A percentile compares a stretch with the other conserved stretches of the same genome.
Conservation (phyloP, 139 green algal species). For the Coelastrella sp. region DNA sequence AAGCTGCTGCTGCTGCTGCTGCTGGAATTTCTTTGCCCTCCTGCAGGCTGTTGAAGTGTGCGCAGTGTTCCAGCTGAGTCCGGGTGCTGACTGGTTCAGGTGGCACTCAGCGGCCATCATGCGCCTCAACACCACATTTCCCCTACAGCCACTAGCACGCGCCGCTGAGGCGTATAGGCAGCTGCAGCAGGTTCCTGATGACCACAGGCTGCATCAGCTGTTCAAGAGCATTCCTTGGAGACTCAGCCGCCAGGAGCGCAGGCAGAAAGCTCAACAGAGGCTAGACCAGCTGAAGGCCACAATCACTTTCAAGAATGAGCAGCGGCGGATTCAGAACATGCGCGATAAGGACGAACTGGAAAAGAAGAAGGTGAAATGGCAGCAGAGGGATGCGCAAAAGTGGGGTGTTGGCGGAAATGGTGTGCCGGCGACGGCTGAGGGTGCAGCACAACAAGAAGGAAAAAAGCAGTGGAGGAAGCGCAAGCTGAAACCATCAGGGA, state of each 20-base stretch:
- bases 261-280: neutral
- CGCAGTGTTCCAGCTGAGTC: neutral
- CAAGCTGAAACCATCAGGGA: conserved; percentile 26
- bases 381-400: neutral
- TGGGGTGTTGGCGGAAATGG: neutral
- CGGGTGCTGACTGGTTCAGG: neutral
- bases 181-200: neutral
- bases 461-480: conserved; percentile 1
- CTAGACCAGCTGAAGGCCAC: neutral
- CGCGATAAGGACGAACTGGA: neutral
- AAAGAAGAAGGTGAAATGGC: conserved; percentile 5
- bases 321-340: conserved; percentile 22
- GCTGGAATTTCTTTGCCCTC: neutral
- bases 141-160: neutral
- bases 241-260: conserved; percentile 3
- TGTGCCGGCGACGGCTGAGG: neutral
- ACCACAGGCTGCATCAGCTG: conserved; percentile 14
- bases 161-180: neutral
- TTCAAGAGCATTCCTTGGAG: conserved; percentile 16
- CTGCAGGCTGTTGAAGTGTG: conserved; percentile 38
- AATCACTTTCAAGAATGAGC: conserved; percentile 11
- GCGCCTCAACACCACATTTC: conserved; percentile 14
- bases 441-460: neutral
- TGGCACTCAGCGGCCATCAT: conserved; percentile 33
- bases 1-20: neutral